A percentile compares a stretch with the other conserved stretches of the same genome.
Evolutionary conservation across 164 flowering plant species (phyloP).

Genomic region (Houttuynia cordata): DNA sequence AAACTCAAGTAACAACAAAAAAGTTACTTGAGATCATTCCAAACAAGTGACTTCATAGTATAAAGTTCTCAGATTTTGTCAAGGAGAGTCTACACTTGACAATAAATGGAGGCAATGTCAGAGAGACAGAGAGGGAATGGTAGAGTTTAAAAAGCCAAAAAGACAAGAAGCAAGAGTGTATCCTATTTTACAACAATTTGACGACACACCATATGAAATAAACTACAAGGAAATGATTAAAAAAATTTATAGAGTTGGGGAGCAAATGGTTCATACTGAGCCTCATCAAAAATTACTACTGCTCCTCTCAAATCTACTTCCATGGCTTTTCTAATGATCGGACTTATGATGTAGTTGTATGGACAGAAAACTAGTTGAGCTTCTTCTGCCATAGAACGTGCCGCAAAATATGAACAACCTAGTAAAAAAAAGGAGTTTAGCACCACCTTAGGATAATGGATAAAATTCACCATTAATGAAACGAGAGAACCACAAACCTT

Average conservation of each 20-base stretch:
- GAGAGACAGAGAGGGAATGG: too few species aligned
- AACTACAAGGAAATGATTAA: too few species aligned
- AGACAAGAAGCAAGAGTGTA: neutral
- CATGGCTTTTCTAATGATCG: conserved; percentile 74
- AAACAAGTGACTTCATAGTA: too few species aligned
- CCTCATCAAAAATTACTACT: conserved; percentile 88
- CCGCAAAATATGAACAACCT: conserved; percentile 98
- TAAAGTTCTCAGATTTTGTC: too few species aligned
- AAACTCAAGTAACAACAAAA: too few species aligned
- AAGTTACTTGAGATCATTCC: too few species aligned
- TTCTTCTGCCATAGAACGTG: conserved; percentile 68
- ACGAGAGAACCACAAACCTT: conserved; percentile 31
- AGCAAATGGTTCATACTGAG: conserved; percentile 48
- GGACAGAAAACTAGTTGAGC: conserved; percentile 91
- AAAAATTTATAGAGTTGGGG: neutral
- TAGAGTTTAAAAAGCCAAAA: neutral
- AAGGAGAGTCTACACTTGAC: too few species aligned
- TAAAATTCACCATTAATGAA: conserved; percentile 1
- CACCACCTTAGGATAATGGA: conserved; percentile 7
- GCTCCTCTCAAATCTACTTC: conserved; percentile 72
- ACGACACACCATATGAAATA: too few species aligned
- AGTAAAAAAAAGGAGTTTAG: conserved; percentile 8
- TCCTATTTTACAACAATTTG: too few species aligned
- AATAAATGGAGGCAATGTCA: too few species aligned
- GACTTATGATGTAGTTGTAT: conserved; percentile 74